Evolutionary conservation across 495 filamentous ascomycete genomes (phyloP).

Genomic region (Neurospora tetrasperma): DNA sequence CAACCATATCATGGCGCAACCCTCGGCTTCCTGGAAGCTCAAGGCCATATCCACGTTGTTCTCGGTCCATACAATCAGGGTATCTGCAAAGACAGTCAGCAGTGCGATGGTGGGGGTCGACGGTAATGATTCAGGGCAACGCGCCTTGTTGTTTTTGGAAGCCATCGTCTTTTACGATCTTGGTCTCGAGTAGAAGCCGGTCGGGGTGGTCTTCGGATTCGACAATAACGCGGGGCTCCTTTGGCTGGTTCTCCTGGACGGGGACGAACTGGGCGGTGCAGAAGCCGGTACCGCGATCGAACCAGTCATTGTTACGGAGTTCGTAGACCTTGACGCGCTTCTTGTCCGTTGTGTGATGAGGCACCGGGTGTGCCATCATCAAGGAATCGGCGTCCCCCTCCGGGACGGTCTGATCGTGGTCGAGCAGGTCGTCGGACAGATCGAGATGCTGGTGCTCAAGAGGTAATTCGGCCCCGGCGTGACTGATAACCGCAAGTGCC

Average conservation of each 20-base stretch:
- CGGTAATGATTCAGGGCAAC: slow-evolving; percentile 1
- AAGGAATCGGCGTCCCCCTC: slow-evolving; percentile 34
- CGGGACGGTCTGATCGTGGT: slow-evolving; percentile 23
- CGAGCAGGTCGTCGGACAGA: slow-evolving; percentile 29
- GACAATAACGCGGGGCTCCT: slow-evolving; percentile 81
- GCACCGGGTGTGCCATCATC: slow-evolving; percentile 82
- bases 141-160: slow-evolving; percentile 98
- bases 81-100: slow-evolving; percentile 51
- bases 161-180: slow-evolving; percentile 85
- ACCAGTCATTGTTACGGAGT: slow-evolving; percentile 97
- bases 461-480: slow-evolving; percentile 33
- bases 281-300: slow-evolving; percentile 92
- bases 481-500: slow-evolving; percentile 36
- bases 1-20: slow-evolving; percentile 85
- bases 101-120: not conserved
- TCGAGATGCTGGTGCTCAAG: slow-evolving; percentile 35
- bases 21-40: slow-evolving; percentile 96
- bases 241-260: slow-evolving; percentile 39
- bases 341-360: slow-evolving; percentile 73
- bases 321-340: slow-evolving; percentile 99
- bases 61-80: slow-evolving; percentile 97
- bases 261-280: slow-evolving; percentile 69
- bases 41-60: slow-evolving; percentile 92
- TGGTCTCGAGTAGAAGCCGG: slow-evolving; percentile 76
- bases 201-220: slow-evolving; percentile 86